Base-by-base conservation (phyloP, 306 rosid species). In the Crataegus laevigata region DNA sequence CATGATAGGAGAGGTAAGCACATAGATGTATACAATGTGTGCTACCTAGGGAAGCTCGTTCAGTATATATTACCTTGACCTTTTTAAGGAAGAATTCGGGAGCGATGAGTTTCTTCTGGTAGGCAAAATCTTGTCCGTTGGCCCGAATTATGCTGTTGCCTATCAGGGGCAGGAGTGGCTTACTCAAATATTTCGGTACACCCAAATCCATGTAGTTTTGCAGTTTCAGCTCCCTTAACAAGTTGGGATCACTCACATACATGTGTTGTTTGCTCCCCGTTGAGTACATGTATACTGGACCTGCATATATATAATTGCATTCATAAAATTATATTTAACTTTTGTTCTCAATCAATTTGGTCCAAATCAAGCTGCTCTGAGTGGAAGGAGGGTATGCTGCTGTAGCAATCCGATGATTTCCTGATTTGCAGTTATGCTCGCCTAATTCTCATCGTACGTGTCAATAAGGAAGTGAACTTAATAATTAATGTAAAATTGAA, bases 61-160 rank as follows among this genome's bases (percentile, higher is more conserved):
- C 24, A 52, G 22, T 43, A 4, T 19, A 2, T 22, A 32, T 17
- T 70, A 70, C 74, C 74, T 51, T 70, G 13, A 70, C 74, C 38
- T 70, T 70, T 47, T 70, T 58, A 18, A 51, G 74, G 74, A 52
- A 70, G 47, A 70, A 70, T 30, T 30, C 74, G 21, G 74, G 74
- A 22, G 74, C 74, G 12, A 70, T 70, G 38, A 70, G 43, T 51
- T 52, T 70, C 63, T 24, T 51, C 17, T 70, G 74, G 74, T 51
- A 51, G 58, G 63, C 74, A 36, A 36, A 70, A 6, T 70, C 47
- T 24, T 30, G 74, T 30, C 74, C 74, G 6, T 70, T 70, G 5
- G 62, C 74, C 13, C 60, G 45, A 52, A 70, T 51, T 29, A 70
- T 59, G 74, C 74, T 58, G n/a, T 70, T 22, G 30, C 74, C 74